phyloP scores from a whole-genome alignment of 768 basidiomycete genomes.

The Xerocomus potaroensis region DNA sequence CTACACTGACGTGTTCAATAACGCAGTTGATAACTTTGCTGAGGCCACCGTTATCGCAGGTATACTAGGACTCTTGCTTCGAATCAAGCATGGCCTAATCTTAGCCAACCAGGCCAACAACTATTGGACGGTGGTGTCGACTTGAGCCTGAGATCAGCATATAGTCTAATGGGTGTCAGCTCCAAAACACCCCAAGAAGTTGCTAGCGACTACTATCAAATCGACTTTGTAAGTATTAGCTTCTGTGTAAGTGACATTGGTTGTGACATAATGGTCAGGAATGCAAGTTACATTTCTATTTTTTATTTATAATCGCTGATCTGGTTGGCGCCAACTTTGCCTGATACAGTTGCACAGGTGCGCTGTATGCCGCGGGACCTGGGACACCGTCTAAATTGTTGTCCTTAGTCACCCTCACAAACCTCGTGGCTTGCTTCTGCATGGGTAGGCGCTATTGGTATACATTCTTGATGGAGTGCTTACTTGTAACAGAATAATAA shows the following conservation, averaged over 20 bases:
- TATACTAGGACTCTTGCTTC: constrained; percentile 24
- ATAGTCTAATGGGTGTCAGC: constrained; percentile 45
- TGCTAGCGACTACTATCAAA: constrained; percentile 56
- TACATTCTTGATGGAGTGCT: not conserved
- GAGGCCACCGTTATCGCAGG: constrained; percentile 44
- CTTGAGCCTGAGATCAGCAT: constrained; percentile 49
- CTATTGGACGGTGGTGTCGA: constrained; percentile 40
- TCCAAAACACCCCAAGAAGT: constrained; percentile 42
- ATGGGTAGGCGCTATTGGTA: constrained; percentile 41
- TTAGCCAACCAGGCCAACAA: constrained; percentile 6
- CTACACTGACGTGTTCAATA: constrained; percentile 42
- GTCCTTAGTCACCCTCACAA: constrained; percentile 55
- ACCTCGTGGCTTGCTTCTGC: constrained; percentile 61
- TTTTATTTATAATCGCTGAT: not conserved
- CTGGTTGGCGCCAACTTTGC: not conserved
- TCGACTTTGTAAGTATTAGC: constrained; percentile 31
- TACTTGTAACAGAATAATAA: constrained; percentile 49
- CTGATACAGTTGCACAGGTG: constrained; percentile 26
- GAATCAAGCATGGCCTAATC: constrained; percentile 42
- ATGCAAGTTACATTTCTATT: constrained; percentile 19
- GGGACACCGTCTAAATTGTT: constrained; percentile 22
- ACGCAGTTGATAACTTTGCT: constrained; percentile 37
- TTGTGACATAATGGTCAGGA: constrained; percentile 21
- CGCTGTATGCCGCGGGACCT: not conserved
- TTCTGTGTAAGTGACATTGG: not conserved